These are phyloP conservation scores for Solanum hybrid DNA, from an alignment of 305 asterid genomes.

Conservation along the genomic window DNA sequence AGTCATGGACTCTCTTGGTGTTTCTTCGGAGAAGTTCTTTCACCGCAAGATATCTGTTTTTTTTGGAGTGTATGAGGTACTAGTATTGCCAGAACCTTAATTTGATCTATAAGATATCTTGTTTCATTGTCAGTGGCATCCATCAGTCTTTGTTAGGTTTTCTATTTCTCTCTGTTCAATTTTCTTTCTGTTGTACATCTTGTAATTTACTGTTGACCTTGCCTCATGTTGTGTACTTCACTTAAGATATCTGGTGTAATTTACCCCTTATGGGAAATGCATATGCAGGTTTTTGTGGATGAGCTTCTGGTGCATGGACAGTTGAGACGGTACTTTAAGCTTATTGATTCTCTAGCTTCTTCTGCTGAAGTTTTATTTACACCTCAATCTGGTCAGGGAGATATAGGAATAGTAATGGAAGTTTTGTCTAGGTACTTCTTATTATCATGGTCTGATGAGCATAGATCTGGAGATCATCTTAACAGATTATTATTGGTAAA, in stretches of 20 bases:
- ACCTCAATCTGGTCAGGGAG: slow-evolving; percentile 28
- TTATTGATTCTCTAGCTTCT: slow-evolving; percentile 35
- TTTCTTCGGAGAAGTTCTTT: neutral
- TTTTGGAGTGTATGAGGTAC: neutral
- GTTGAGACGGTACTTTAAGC: slow-evolving; percentile 33
- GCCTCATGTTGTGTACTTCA: neutral
- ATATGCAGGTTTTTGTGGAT: slow-evolving; percentile 59
- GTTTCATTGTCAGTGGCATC: neutral
- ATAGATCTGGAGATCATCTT: slow-evolving; percentile 38
- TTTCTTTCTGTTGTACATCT: neutral
- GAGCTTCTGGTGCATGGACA: slow-evolving; percentile 56
- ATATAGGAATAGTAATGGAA: slow-evolving; percentile 50
- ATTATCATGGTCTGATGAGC: slow-evolving; percentile 46
- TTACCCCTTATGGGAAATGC: slow-evolving; percentile 10
- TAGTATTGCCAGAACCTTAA: neutral
- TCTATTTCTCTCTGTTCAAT: neutral
- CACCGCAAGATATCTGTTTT: neutral
- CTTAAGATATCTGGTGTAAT: neutral
- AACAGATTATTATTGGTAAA: slow-evolving; percentile 34
- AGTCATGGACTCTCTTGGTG: neutral
- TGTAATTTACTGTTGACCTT: neutral
- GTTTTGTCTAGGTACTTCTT: slow-evolving; percentile 51
- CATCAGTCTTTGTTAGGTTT: neutral
- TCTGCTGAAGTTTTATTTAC: slow-evolving; percentile 20
- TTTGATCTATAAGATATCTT: neutral